These are phyloP conservation scores for Fragaria nilgerrensis DNA, from an alignment of 306 rosid species.

Conservation along the genomic window DNA sequence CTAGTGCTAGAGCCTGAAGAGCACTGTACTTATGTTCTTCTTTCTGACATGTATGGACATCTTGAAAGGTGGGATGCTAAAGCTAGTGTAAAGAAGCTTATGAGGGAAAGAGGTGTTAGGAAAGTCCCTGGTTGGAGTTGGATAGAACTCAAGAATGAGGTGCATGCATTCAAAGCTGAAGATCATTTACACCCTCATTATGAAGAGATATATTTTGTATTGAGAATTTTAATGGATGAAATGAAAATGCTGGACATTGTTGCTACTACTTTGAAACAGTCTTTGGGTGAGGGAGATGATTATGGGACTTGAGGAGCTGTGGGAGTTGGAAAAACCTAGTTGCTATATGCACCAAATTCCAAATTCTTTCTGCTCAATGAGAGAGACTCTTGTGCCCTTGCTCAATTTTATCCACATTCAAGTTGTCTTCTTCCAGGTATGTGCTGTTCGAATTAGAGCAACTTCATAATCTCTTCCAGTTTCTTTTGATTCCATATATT, in stretches of 20 bases:
- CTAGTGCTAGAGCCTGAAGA: slow-evolving; percentile 73
- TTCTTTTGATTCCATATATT: neutral
- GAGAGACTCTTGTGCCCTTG: neutral
- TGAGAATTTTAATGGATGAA: slow-evolving; percentile 46
- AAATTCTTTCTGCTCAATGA: neutral
- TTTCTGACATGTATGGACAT: slow-evolving; percentile 66
- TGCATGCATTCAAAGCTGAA: slow-evolving; percentile 79
- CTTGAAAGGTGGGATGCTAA: slow-evolving; percentile 65
- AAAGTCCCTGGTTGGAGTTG: slow-evolving; percentile 92
- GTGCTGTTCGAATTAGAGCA: neutral
- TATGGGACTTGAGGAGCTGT: neutral
- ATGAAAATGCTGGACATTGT: slow-evolving; percentile 28
- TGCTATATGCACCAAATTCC: neutral
- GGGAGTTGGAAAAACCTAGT: neutral
- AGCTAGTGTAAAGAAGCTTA: slow-evolving; percentile 64
- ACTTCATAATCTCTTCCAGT: neutral
- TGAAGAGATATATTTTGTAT: slow-evolving; percentile 42
- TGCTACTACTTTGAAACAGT: slow-evolving; percentile 2
- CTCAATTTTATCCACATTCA: neutral
- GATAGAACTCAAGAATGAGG: slow-evolving; percentile 67
- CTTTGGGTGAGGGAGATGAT: neutral
- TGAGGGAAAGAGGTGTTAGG: slow-evolving; percentile 73
- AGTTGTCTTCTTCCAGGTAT: neutral
- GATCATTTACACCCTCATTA: slow-evolving; percentile 57
- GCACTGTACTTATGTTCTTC: slow-evolving; percentile 73